Evolutionary conservation across 805 yeast species (phyloP).

Genomic region (Torulaspora delbrueckii): DNA sequence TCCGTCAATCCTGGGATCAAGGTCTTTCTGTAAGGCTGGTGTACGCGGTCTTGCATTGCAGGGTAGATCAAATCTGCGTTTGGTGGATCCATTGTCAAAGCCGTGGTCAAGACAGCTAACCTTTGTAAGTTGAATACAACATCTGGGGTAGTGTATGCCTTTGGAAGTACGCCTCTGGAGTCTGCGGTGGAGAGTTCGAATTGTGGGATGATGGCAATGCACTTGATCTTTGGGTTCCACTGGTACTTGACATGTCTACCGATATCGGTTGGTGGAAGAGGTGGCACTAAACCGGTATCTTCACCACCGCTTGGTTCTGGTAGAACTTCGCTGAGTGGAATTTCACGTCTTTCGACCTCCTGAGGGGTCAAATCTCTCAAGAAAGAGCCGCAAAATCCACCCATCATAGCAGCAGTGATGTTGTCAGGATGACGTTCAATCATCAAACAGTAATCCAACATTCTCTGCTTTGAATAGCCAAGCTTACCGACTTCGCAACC

Average conservation of each 20-base stretch:
- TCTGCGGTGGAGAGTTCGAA: constrained; percentile 93
- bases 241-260: constrained; percentile 85
- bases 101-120: constrained; percentile 85
- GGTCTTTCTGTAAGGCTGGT: constrained; percentile 93
- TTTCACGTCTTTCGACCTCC: constrained; percentile 70
- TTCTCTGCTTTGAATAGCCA: constrained; percentile 66
- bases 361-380: constrained; percentile 70
- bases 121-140: constrained; percentile 91
- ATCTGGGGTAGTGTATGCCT: constrained; percentile 70
- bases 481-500: constrained; percentile 81
- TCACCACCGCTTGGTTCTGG: constrained; percentile 72
- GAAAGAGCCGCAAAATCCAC: constrained; percentile 96
- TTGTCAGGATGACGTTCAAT: constrained; percentile 98
- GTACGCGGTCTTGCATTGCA: constrained; percentile 94
- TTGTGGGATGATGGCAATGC: constrained; percentile 87
- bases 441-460: constrained; percentile 93
- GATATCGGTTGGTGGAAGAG: constrained; percentile 77
- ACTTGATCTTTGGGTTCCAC: constrained; percentile 77
- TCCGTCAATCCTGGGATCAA: constrained; percentile 88
- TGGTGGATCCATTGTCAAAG: constrained; percentile 80
- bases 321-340: constrained; percentile 79
- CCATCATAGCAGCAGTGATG: constrained; percentile 98
- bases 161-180: constrained; percentile 85
- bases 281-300: constrained; percentile 64
- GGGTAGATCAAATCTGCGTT: constrained; percentile 78